phyloP scores from a whole-genome alignment of 352 stramenopile species.

The Globisporangium echinulatum region DNA sequence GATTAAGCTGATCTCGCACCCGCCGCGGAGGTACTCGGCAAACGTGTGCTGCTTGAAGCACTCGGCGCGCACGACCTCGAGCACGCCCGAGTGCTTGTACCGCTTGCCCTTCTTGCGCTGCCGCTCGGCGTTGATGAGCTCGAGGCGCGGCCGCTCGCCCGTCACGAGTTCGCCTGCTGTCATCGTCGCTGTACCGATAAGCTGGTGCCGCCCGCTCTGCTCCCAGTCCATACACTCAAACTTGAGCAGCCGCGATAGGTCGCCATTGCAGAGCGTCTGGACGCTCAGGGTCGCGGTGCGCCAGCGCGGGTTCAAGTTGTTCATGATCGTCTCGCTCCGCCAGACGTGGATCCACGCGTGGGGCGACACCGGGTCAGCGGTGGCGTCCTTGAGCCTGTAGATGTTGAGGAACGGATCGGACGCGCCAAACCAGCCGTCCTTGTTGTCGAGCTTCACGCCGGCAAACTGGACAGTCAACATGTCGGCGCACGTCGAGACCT shows the following conservation, averaged over 20 bases:
- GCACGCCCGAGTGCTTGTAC: constrained; percentile 69
- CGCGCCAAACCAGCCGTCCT: constrained; percentile 71
- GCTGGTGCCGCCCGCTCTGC: constrained; percentile 56
- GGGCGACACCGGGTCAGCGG: constrained; percentile 23
- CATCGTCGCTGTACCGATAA: constrained; percentile 51
- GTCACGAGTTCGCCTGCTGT: constrained; percentile 52
- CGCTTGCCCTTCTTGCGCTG: constrained; percentile 63
- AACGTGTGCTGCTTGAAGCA: constrained; percentile 67
- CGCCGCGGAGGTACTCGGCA: constrained; percentile 59
- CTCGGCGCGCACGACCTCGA: constrained; percentile 49
- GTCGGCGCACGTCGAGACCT: constrained; percentile 59
- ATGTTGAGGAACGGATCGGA: constrained; percentile 76
- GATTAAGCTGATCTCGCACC: constrained; percentile 71
- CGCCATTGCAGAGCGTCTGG: constrained; percentile 63
- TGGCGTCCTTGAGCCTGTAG: constrained; percentile 47
- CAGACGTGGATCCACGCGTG: constrained; percentile 63
- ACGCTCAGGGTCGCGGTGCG: constrained; percentile 45
- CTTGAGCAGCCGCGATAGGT: constrained; percentile 48
- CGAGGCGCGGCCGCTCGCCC: constrained; percentile 36
- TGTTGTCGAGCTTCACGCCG: constrained; percentile 66
- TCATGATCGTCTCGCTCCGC: constrained; percentile 55
- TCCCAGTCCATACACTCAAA: constrained; percentile 81
- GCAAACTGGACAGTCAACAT: constrained; percentile 56
- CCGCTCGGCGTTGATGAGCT: constrained; percentile 63
- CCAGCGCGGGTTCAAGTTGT: constrained; percentile 68